These are phyloP conservation scores for Globisporangium takayamanum DNA, from an alignment of 352 stramenopile genomes.

Conservation along the genomic window DNA sequence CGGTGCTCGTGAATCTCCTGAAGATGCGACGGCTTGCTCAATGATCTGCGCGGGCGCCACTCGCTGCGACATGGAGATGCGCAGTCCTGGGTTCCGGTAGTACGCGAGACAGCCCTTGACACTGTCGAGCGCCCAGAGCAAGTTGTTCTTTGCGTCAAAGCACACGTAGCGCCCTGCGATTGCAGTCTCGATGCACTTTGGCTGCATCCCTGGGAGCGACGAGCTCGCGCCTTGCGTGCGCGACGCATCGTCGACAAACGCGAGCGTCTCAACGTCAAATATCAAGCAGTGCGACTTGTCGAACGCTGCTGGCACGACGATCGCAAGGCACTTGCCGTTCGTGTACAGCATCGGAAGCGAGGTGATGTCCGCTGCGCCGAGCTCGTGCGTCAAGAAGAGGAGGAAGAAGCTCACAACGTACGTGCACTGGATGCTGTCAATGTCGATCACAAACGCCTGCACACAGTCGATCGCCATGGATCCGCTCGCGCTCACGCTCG, in stretches of 20 bases:
- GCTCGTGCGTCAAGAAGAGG: slow-evolving; percentile 25
- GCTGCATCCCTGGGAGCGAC: not conserved
- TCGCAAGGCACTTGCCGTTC: slow-evolving; percentile 28
- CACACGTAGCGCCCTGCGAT: slow-evolving; percentile 24
- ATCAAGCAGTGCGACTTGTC: slow-evolving; percentile 32
- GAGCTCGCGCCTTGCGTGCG: not conserved
- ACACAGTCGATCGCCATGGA: slow-evolving; percentile 15
- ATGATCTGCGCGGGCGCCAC: slow-evolving; percentile 3
- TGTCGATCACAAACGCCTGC: slow-evolving; percentile 29
- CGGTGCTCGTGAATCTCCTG: too few species aligned
- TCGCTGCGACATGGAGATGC: slow-evolving; percentile 35
- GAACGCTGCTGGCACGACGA: slow-evolving; percentile 19
- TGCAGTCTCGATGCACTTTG: slow-evolving; percentile 23
- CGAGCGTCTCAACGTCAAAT: slow-evolving; percentile 40
- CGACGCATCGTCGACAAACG: not conserved
- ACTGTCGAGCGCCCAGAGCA: slow-evolving; percentile 34
- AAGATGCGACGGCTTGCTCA: not conserved
- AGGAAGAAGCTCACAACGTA: slow-evolving; percentile 32
- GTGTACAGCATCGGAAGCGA: slow-evolving; percentile 29
- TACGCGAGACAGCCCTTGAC: slow-evolving; percentile 23
- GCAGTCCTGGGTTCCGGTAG: slow-evolving; percentile 38
- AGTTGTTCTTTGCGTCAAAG: slow-evolving; percentile 47
- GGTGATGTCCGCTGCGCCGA: slow-evolving; percentile 19
- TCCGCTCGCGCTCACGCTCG: slow-evolving; percentile 6
- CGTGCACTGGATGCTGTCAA: slow-evolving; percentile 30